Evolutionary conservation across 1,284 basidiomycete species (phyloP), one percentile per base, ranked within the genome.

Genomic region (Marasmius fiardii): DNA sequence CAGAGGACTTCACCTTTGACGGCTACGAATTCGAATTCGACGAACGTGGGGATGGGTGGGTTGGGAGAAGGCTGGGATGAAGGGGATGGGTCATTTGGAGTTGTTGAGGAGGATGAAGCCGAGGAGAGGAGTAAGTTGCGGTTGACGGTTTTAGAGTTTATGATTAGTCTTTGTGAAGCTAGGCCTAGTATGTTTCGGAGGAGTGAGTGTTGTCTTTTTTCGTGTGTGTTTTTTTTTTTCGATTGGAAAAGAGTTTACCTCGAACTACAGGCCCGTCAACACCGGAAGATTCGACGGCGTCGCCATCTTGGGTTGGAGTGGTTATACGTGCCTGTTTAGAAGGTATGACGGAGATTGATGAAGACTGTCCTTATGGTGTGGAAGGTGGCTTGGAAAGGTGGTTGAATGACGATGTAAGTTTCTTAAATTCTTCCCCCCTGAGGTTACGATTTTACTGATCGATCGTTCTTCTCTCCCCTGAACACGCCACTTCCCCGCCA

Each of bases 271-370:
- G 75, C 0, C 77, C 37, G 1, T 14, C 34, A 8, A 21, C 52
- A 20, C 24, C 41, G 31, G n/a, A 37, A 3, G 28, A 43, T 18
- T 44, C 52, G 14, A 26, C 39, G 21, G 33, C 43, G 18, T 20
- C 24, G 3, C 20, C 39, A 10, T 44, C 52, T 4, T 92, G 90
- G 89, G 81, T 84, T 3, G 76, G 75, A 8, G 76, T 83, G 14
- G 70, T 90, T 35, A 85, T 91, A 0, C 71, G 85, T 2, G 86
- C 86, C 3, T 91, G 88, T 68, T 68, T 90, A 39, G 90, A 92
- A 62, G 86, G 86, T 0, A 92, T 92, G 88, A 83, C 86, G 20
- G 88, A 91, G 68, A 75, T 93, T 24, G 80, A 84, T 8, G 75
- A 86, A 35, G 71, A 74, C 5, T 70, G 33, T 11, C 55, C 55